Conservation (phyloP, 1,139 yeast genomes). For the Blastobotrys persicus region DNA sequence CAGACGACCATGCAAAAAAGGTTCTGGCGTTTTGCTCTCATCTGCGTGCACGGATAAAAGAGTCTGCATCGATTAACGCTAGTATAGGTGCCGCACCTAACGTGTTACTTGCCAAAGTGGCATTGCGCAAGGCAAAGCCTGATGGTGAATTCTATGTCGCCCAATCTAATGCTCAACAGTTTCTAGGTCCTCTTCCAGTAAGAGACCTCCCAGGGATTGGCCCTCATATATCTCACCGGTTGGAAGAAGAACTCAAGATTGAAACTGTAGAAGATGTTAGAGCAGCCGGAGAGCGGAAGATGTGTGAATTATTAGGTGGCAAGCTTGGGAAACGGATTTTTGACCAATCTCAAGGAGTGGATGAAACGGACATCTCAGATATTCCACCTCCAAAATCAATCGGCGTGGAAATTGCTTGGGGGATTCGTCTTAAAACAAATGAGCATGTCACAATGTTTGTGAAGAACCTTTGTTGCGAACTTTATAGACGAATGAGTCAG, state of each 20-base stretch:
- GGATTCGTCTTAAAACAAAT: constrained; percentile 65
- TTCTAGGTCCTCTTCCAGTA: constrained; percentile 46
- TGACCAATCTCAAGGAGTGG: constrained; percentile 65
- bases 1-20: constrained; percentile 6
- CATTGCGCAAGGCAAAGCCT: constrained; percentile 77
- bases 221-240: constrained; percentile 45
- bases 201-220: constrained; percentile 88
- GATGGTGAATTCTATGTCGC: constrained; percentile 52
- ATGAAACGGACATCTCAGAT: constrained; percentile 52
- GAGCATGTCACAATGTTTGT: constrained; percentile 65
- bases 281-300: constrained; percentile 34
- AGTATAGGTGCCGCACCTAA: constrained; percentile 77
- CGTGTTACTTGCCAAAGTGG: constrained; percentile 75
- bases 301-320: constrained; percentile 56
- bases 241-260: constrained; percentile 35
- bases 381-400: constrained; percentile 65
- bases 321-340: constrained; percentile 66
- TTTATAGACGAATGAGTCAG: constrained; percentile 49
- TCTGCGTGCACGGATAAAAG: constrained; percentile 51
- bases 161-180: constrained; percentile 14
- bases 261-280: constrained; percentile 42
- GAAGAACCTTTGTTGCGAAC: constrained; percentile 55
- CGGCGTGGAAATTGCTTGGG: constrained; percentile 90
- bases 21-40: constrained; percentile 34
- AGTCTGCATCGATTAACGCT: constrained; percentile 49